These are phyloP conservation scores for Corymbia calophylla DNA, from an alignment of 441 rosid species.

Conservation along the genomic window DNA sequence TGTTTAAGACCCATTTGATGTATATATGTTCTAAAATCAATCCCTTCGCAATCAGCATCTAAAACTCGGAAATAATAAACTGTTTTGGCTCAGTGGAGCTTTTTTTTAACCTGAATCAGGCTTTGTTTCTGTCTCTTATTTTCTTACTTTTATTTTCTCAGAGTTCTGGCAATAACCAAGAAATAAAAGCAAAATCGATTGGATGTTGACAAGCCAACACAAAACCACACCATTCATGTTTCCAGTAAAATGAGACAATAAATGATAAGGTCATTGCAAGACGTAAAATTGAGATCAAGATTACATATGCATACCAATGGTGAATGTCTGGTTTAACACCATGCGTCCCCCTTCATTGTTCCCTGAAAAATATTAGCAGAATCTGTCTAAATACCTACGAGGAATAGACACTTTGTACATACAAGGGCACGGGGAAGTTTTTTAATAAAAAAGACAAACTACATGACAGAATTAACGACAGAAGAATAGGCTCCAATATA, in stretches of 20 bases:
- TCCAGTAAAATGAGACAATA: neutral
- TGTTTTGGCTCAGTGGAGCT: neutral
- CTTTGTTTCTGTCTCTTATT: neutral
- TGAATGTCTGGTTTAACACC: slow-evolving; percentile 87
- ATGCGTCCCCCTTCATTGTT: slow-evolving; percentile 65
- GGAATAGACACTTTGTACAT: neutral
- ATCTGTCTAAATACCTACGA: neutral
- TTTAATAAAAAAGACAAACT: neutral
- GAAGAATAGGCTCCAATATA: neutral
- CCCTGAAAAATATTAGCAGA: slow-evolving; percentile 31
- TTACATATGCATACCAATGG: slow-evolving; percentile 43
- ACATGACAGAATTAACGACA: too few species aligned
- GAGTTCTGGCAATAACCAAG: neutral
- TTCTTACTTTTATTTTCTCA: neutral
- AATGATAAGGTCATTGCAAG: neutral
- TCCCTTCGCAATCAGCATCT: neutral
- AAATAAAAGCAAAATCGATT: neutral
- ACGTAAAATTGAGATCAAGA: neutral
- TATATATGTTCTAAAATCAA: neutral
- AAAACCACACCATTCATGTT: neutral
- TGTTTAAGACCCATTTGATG: neutral
- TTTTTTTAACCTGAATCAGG: neutral
- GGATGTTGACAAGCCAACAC: neutral
- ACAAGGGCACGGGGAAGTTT: neutral
- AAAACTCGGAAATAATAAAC: neutral